These are phyloP conservation scores for Microdochium nivale DNA, from an alignment of 2,329 filamentous ascomycete species.

Conservation along the genomic window DNA sequence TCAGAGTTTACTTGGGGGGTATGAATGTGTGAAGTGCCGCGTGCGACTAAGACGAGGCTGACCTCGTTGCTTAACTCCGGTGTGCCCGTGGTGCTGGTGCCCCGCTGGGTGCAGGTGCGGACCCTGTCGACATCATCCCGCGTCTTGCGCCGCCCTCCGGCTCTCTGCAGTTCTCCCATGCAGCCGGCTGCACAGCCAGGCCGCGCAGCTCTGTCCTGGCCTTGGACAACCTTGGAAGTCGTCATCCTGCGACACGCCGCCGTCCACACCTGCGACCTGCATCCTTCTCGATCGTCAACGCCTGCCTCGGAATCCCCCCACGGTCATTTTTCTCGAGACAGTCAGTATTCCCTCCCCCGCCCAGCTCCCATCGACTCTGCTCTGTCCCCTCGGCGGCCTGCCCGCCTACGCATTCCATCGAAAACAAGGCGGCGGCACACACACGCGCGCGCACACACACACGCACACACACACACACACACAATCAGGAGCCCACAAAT, in stretches of 20 bases:
- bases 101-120: background rate
- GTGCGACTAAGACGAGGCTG: too few relatives aligned
- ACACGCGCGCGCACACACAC: too few relatives aligned
- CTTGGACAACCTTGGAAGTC: background rate
- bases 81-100: too few relatives aligned
- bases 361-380: too few relatives aligned
- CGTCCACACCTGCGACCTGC: background rate
- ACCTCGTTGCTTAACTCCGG: too few relatives aligned
- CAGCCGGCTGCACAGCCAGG: background rate
- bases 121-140: constrained; percentile 1
- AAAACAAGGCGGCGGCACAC: background rate
- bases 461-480: background rate
- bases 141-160: background rate
- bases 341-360: too few relatives aligned
- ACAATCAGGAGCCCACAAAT: background rate
- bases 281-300: background rate
- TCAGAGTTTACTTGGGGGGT: too few relatives aligned
- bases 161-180: background rate
- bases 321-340: too few relatives aligned
- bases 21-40: too few relatives aligned
- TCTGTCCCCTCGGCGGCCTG: too few relatives aligned
- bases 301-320: too few relatives aligned
- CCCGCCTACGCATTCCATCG: too few relatives aligned
- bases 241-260: background rate
- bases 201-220: background rate